A percentile compares a stretch with the other conserved stretches of the same genome.
These are phyloP conservation scores for Ganoderma boninense DNA, from an alignment of 1,284 basidiomycete species.

Conservation along the genomic window DNA sequence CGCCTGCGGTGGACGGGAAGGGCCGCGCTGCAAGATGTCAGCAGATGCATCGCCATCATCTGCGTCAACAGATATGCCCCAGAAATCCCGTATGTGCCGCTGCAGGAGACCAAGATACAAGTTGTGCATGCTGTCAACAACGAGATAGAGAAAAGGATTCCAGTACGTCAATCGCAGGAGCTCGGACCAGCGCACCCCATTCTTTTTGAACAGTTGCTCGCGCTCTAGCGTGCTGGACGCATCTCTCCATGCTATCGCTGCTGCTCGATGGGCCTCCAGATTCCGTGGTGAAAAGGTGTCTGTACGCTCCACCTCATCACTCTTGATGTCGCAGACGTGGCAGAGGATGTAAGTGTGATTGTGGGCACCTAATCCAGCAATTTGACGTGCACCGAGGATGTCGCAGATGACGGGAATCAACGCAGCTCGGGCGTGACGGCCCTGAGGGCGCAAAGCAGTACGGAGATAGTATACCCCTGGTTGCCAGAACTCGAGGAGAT, in stretches of 20 bases:
- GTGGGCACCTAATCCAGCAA: not conserved
- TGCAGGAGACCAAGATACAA: not conserved
- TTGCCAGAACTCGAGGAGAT: not conserved
- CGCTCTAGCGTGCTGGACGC: not conserved
- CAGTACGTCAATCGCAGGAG: not conserved
- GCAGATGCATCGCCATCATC: not conserved
- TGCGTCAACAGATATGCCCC: not conserved
- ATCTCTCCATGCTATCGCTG: not conserved
- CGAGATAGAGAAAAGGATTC: not conserved
- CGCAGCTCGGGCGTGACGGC: too few relatives aligned
- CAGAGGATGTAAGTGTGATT: not conserved
- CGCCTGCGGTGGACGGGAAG: not conserved
- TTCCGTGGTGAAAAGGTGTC: not conserved
- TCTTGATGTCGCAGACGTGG: not conserved
- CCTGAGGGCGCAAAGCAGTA: not conserved
- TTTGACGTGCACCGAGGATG: not conserved
- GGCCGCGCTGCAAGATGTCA: not conserved
- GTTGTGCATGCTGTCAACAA: not conserved
- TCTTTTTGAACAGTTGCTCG: not conserved
- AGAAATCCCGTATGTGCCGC: not conserved
- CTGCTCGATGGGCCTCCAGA: not conserved
- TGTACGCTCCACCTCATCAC: not conserved
- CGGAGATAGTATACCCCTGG: not conserved
- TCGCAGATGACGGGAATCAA: not conserved
- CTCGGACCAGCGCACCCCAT: not conserved